Evolutionary conservation across 2,329 filamentous ascomycete genomes (phyloP), one percentile per base, ranked within the genome.

Genomic region (Epichloe glyceriae): DNA sequence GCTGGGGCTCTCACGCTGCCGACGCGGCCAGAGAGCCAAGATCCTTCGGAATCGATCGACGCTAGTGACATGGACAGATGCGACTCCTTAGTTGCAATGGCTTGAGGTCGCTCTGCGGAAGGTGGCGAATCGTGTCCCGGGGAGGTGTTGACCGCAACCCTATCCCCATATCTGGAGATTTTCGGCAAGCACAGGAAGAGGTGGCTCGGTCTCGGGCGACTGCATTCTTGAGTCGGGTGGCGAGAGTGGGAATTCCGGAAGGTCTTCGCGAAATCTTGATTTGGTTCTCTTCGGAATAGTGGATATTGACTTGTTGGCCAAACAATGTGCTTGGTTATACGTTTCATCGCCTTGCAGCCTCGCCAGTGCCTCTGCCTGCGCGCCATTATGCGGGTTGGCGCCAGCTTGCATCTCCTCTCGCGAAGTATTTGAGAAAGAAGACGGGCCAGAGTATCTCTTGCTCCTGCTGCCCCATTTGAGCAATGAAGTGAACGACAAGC

Each of bases 21-120:
- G 47, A 73, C 66, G 51, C 83, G 82, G 15, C 91, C 89, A 3
- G 89, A 93, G 43, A 98, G 81, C 93, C 93, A 98, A 0, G 90
- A 96, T 4, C 80, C 93, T 70, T 98, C 93, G 0, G 90, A 96
- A 62, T 96, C 93, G 53, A 97, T 88, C 0, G 90, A 96, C 2
- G 89, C 93, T 17, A 97, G 75, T 0, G 91, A 97, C 65, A 90
- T 85, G 33, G 89, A 88, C 62, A 89, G 73, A 60, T 89, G 77
- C 37, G 70, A 75, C 57, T 75, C 82, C 17, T 73, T 80, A 5
- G 76, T 82, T 20, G 61, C 60, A 4, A 59, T 57, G 17, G 50
- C 56, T 41, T 57, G 59, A 3, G 69, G 70, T 35, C 64, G 65
- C 50, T 71, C 68, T 10, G 66, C 68, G 17, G 73, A 75, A 2